These are phyloP conservation scores for Mallotus repandus DNA, from an alignment of 441 rosid genomes.

Conservation along the genomic window DNA sequence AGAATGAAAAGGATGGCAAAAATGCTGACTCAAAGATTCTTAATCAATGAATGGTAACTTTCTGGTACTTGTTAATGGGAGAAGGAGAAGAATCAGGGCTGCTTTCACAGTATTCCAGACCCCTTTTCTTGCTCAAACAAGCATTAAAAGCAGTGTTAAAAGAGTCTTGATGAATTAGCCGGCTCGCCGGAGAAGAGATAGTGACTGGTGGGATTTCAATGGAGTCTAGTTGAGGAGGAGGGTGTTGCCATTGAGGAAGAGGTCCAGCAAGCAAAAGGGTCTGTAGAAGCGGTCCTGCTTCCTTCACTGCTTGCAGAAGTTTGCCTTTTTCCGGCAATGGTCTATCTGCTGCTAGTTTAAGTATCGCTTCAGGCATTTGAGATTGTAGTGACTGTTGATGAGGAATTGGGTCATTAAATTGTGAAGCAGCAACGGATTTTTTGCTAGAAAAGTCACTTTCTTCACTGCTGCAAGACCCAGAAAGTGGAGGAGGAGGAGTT, in stretches of 20 bases:
- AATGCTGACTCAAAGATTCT: not conserved
- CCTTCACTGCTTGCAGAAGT: conserved; percentile 81
- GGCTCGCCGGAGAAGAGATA: conserved; percentile 43
- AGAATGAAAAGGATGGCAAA: conserved; percentile 27
- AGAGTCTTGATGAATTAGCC: conserved; percentile 44
- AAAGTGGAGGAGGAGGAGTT: conserved; percentile 19
- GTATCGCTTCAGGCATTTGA: conserved; percentile 26
- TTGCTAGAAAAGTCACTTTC: conserved; percentile 26
- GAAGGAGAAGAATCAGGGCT: conserved; percentile 41
- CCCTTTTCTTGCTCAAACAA: conserved; percentile 42
- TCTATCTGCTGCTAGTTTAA: conserved; percentile 44
- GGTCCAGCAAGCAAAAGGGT: conserved; percentile 86
- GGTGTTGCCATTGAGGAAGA: conserved; percentile 92
- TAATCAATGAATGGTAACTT: conserved; percentile 29
- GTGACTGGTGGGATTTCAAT: conserved; percentile 77
- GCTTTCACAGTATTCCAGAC: conserved; percentile 28
- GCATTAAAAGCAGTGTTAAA: conserved; percentile 25
- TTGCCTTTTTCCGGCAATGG: conserved; percentile 84
- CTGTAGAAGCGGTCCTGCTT: conserved; percentile 82
- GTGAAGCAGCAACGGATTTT: conserved; percentile 22
- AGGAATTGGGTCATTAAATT: conserved; percentile 2
- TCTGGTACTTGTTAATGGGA: conserved; percentile 36
- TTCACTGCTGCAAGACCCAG: conserved; percentile 34
- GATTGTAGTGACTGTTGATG: not conserved
- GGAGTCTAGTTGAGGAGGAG: conserved; percentile 62